Percentiles rank a stretch among this genome's conserved stretches.
phyloP scores from a whole-genome alignment of 1,139 yeast genomes.

The Yamadazyma trypodendri region DNA sequence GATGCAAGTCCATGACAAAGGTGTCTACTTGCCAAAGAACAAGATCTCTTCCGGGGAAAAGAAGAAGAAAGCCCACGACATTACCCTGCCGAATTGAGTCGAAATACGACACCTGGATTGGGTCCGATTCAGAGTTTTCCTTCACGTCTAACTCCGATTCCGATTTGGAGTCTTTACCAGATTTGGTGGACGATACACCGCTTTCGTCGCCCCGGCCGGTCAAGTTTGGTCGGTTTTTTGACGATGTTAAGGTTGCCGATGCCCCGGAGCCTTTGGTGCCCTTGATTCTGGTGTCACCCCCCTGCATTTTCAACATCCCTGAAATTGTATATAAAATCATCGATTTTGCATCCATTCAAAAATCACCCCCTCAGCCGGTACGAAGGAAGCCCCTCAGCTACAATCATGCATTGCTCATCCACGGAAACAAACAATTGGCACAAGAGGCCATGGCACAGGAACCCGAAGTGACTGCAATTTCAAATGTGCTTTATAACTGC shows the following conservation, averaged over 20 bases:
- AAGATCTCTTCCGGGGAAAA: conserved; percentile 1
- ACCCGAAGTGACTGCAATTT: conserved; percentile 2
- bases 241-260: conserved; percentile 7
- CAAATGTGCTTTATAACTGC: conserved; percentile 51
- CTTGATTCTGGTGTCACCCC: too few species aligned
- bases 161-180: conserved; percentile 40
- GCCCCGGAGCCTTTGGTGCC: too few species aligned
- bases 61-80: conserved; percentile 9
- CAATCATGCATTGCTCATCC: conserved; percentile 49
- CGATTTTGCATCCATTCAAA: conserved; percentile 52
- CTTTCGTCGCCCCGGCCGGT: conserved; percentile 22
- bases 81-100: conserved; percentile 2
- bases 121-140: conserved; percentile 19
- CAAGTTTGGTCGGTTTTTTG: conserved; percentile 8
- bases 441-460: conserved; percentile 42
- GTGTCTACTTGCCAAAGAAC: not conserved
- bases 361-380: conserved; percentile 53
- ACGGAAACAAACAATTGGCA: conserved; percentile 55
- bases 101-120: not conserved
- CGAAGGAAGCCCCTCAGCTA: conserved; percentile 68
- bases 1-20: conserved; percentile 14
- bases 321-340: conserved; percentile 69
- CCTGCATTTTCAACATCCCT: conserved; percentile 69
- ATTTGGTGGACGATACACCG: conserved; percentile 37
- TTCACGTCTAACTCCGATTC: conserved; percentile 16